Percentiles rank a stretch among this genome's conserved stretches.
Evolutionary conservation across 1,139 yeast genomes (phyloP).

Genomic region (Yamadazyma songkhlaensis): DNA sequence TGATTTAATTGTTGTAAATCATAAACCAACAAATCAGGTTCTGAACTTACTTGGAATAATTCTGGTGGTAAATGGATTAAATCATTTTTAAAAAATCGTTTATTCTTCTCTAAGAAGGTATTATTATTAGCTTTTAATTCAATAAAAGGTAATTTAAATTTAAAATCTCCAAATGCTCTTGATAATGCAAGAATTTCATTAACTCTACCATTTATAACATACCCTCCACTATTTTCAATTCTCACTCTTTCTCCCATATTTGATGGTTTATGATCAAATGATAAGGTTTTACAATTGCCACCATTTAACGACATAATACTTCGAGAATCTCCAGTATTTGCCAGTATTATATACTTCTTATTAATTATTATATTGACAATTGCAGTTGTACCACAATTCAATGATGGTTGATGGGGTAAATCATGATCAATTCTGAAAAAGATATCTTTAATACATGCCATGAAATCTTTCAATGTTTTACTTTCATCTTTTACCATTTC

Average conservation of each 20-base stretch:
- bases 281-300: constrained; percentile 57
- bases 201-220: constrained; percentile 64
- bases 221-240: constrained; percentile 72
- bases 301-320: constrained; percentile 52
- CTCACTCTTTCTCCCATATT: constrained; percentile 73
- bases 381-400: constrained; percentile 69
- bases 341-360: constrained; percentile 49
- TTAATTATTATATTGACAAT: constrained; percentile 54
- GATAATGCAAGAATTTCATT: constrained; percentile 72
- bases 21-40: constrained; percentile 65
- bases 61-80: constrained; percentile 38
- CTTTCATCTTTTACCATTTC: constrained; percentile 8
- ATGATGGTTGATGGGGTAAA: constrained; percentile 44
- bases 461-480: constrained; percentile 15
- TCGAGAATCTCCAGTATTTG: constrained; percentile 76
- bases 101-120: constrained; percentile 23
- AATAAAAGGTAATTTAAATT: constrained; percentile 52
- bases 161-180: constrained; percentile 76
- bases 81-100: constrained; percentile 18
- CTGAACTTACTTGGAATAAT: constrained; percentile 57
- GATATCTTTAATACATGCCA: constrained; percentile 45
- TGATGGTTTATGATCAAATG: constrained; percentile 76
- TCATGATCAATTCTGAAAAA: constrained; percentile 59
- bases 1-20: constrained; percentile 29
- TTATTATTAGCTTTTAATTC: constrained; percentile 30